phyloP scores from a whole-genome alignment of 2,329 filamentous ascomycete species.

The Lomentospora prolificans region DNA sequence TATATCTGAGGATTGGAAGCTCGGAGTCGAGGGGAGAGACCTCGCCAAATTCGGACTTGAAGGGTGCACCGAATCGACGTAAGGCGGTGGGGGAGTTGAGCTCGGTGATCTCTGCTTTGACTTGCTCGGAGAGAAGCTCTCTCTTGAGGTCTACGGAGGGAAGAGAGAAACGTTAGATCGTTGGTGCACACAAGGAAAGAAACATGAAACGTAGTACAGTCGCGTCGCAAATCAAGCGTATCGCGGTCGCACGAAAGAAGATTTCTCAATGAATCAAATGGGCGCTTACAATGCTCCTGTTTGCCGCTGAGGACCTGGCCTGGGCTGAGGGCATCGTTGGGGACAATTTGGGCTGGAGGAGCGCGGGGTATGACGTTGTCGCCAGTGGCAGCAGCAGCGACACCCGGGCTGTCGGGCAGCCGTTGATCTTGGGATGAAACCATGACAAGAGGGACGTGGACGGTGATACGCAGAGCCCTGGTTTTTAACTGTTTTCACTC shows the following conservation, averaged over 20 bases:
- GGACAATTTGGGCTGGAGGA: conserved; percentile 4
- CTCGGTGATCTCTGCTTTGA: conserved; percentile 81
- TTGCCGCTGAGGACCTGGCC: conserved; percentile 66
- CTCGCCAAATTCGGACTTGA: conserved; percentile 85
- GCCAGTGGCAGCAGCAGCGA: neutral
- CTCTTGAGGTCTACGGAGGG: conserved; percentile 70
- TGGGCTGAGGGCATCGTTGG: conserved; percentile 19
- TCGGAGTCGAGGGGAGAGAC: conserved; percentile 90
- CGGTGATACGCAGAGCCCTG: too few relatives aligned
- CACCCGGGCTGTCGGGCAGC: neutral
- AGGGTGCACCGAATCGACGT: conserved; percentile 89
- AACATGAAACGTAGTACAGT: neutral
- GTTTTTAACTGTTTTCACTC: too few relatives aligned
- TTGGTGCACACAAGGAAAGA: neutral
- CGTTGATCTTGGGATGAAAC: neutral
- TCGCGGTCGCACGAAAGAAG: neutral
- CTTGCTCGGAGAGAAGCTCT: conserved; percentile 85
- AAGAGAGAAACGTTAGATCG: neutral
- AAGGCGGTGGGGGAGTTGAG: conserved; percentile 91
- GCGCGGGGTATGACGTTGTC: conserved; percentile 6
- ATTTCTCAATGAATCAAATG: neutral
- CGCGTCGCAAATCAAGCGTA: neutral
- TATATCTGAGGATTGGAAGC: conserved; percentile 84
- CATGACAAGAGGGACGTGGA: neutral
- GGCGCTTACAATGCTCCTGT: conserved; percentile 82